Conservation (phyloP, 2,329 filamentous ascomycete species). For the Hypoxylon sp. region DNA sequence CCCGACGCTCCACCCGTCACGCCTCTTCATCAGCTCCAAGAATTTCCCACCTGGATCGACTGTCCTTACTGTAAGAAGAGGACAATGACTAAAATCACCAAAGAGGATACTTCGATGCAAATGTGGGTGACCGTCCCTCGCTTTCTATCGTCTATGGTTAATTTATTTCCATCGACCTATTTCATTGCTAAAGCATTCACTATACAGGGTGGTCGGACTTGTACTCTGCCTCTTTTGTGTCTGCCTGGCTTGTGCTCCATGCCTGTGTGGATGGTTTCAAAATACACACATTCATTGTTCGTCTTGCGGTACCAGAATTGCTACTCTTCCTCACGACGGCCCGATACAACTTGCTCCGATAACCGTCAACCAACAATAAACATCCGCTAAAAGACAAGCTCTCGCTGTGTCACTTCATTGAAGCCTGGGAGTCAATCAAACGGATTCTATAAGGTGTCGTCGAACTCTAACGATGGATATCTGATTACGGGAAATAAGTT, state of each 20-base stretch:
- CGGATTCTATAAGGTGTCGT: too few relatives aligned
- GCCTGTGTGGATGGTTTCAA: constrained; percentile 34
- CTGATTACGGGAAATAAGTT: too few relatives aligned
- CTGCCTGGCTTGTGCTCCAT: constrained; percentile 31
- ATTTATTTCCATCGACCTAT: neutral
- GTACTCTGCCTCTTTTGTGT: constrained; percentile 32
- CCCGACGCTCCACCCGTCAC: constrained; percentile 24
- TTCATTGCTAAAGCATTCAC: neutral
- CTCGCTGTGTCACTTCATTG: neutral
- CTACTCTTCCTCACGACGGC: constrained; percentile 35
- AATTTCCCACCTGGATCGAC: constrained; percentile 29
- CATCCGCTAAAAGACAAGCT: neutral
- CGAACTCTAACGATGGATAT: too few relatives aligned
- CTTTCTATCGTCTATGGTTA: neutral
- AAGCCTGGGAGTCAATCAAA: neutral
- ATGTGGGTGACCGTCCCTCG: constrained; percentile 13
- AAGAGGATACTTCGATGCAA: constrained; percentile 29
- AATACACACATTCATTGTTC: constrained; percentile 31
- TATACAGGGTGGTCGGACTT: constrained; percentile 24
- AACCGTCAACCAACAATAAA: neutral
- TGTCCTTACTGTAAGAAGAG: constrained; percentile 35
- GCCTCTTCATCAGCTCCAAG: constrained; percentile 24
- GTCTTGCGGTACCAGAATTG: constrained; percentile 22
- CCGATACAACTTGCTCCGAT: constrained; percentile 20
- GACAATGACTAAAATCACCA: constrained; percentile 18